These are phyloP conservation scores for Collybiopsis confluens DNA, from an alignment of 768 basidiomycete genomes.

Conservation along the genomic window DNA sequence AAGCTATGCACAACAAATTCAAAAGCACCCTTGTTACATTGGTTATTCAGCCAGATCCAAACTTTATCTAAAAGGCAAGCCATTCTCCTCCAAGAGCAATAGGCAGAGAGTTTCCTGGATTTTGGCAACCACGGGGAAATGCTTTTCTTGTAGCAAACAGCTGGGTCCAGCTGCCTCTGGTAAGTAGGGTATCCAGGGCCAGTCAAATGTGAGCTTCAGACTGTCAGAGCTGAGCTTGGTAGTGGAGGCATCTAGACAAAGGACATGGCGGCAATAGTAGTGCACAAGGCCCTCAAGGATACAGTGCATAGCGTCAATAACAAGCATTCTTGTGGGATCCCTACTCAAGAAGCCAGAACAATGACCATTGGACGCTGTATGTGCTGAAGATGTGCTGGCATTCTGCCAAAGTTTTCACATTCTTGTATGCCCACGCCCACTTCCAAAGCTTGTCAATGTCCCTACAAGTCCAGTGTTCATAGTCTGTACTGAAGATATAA, in stretches of 20 bases:
- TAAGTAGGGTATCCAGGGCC: neutral
- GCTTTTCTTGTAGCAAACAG: too few relatives aligned
- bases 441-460: slow-evolving; percentile 12
- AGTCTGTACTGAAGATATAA: slow-evolving; percentile 23
- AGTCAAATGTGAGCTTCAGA: neutral
- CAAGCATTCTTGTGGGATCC: too few relatives aligned
- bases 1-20: neutral
- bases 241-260: neutral
- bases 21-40: neutral
- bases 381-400: slow-evolving; percentile 15
- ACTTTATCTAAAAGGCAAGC: too few relatives aligned
- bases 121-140: too few relatives aligned
- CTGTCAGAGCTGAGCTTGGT: neutral
- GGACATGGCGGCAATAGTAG: slow-evolving; percentile 24
- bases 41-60: too few relatives aligned
- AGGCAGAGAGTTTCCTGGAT: too few relatives aligned
- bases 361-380: slow-evolving; percentile 22
- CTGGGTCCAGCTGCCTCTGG: neutral
- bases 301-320: slow-evolving; percentile 40
- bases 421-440: slow-evolving; percentile 16
- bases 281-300: slow-evolving; percentile 28
- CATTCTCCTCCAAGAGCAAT: too few relatives aligned
- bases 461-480: too few relatives aligned
- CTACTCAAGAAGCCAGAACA: too few relatives aligned
- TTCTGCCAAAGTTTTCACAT: slow-evolving; percentile 12